Evolutionary conservation across 805 yeast species (phyloP), one percentile per base, ranked within the genome.

Genomic region (Brettanomyces bruxellensis): DNA sequence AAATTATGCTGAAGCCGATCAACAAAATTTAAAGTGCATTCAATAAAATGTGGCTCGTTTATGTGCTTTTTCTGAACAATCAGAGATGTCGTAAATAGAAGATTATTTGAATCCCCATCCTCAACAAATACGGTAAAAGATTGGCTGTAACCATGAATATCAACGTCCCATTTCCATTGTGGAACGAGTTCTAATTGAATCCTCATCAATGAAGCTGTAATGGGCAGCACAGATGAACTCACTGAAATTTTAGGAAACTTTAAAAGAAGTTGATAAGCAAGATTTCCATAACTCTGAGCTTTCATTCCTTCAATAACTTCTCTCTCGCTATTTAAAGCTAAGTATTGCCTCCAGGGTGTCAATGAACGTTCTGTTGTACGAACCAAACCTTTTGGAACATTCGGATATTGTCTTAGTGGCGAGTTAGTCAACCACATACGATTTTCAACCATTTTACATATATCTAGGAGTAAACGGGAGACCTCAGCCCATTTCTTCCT

Each of bases 391-490:
- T 52, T 47, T 0, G 96, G 93, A 34, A 83, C 86, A n/a, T 64
- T 59, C 0, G 76, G 71, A 58, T 86, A 88, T 58, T 93, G 98
- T 48, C 96, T 71, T 46, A 93, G 75, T 0, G 98, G 96, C 0
- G 95, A 79, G 51, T 78, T 82, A 0, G 91, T 78, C 11, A 78
- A 59, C 99, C 99, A 95, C 67, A 86, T 72, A 44, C 95, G 67
- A 47, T 69, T 73, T 45, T 86, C 95, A 23, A 89, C 83, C 79
- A 86, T 81, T 52, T 86, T 85, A 59, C 91, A 83, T 9, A 91
- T 51, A 45, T 79, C 79, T 11, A 89, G 70, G 1, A 83, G 58
- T 1, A 65, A 49, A 52, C 73, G 75, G 0, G 95, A 70, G 12
- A 84, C 61, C 22, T 69, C 59, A 0, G 96, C 73, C 95, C 95